Evolutionary conservation across 2,329 filamentous ascomycete species (phyloP).

Genomic region (Microsporum ferrugineum): DNA sequence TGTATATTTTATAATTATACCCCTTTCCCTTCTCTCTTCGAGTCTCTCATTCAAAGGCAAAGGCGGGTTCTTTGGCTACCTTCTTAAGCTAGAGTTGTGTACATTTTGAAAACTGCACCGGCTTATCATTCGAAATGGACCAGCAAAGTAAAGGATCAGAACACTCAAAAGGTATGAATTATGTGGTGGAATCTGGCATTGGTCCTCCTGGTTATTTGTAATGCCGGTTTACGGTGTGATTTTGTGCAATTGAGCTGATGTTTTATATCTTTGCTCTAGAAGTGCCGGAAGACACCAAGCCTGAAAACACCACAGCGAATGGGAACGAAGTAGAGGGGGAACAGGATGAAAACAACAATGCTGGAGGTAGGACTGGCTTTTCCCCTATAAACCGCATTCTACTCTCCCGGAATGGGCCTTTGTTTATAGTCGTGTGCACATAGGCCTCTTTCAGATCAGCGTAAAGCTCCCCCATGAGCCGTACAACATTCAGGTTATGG

Average conservation of each 20-base stretch:
- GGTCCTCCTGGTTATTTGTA: neutral
- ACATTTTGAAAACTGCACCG: constrained; percentile 1
- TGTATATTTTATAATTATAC: constrained; percentile 10
- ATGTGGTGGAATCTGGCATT: neutral
- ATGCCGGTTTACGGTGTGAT: neutral
- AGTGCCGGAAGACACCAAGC: constrained; percentile 9
- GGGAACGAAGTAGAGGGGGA: constrained; percentile 25
- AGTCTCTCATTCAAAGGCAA: constrained; percentile 5
- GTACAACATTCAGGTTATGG: constrained; percentile 73
- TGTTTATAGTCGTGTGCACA: constrained; percentile 2
- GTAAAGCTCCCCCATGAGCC: constrained; percentile 73
- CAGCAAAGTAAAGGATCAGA: constrained; percentile 31
- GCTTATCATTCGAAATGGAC: constrained; percentile 23
- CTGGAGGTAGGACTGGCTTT: constrained; percentile 10
- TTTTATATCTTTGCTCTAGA: constrained; percentile 1
- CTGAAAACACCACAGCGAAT: constrained; percentile 19
- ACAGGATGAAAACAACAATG: constrained; percentile 25
- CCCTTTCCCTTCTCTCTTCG: constrained; percentile 1
- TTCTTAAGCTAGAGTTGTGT: constrained; percentile 5
- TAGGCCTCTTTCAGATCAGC: constrained; percentile 57
- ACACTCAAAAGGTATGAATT: constrained; percentile 29
- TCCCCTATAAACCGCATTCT: neutral
- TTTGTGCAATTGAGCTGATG: neutral
- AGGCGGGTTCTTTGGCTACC: constrained; percentile 6
- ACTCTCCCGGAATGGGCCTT: neutral